Conservation (phyloP, 202 grass and related monocot species). For the Panicum hallii region DNA sequence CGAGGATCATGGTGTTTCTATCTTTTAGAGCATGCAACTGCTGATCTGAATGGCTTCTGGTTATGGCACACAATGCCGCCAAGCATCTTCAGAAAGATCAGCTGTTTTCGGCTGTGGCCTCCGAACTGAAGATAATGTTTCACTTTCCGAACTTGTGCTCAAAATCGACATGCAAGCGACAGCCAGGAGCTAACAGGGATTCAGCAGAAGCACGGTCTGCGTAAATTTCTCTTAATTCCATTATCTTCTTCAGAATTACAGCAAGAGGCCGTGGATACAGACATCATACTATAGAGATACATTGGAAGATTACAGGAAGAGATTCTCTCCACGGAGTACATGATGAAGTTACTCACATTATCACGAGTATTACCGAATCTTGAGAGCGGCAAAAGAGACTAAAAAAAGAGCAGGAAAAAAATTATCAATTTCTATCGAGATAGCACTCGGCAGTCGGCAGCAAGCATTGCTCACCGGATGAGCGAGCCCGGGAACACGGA, state of each 20-base stretch:
- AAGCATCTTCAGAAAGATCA: neutral
- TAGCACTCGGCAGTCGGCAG: neutral
- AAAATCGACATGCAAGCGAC: neutral
- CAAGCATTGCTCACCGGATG: neutral
- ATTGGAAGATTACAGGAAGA: neutral
- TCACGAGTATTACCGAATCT: constrained; percentile 43
- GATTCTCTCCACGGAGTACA: constrained; percentile 35
- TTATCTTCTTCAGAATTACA: constrained; percentile 25
- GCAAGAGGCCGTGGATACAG: neutral
- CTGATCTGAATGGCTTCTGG: neutral
- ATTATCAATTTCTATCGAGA: constrained; percentile 45
- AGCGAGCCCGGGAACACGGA: neutral
- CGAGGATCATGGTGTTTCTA: no score
- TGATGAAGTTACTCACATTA: constrained; percentile 53
- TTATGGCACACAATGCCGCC: neutral
- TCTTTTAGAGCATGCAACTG: neutral
- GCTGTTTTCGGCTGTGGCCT: neutral
- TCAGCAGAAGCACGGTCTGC: no score
- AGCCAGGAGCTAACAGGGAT: neutral
- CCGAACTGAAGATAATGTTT: neutral
- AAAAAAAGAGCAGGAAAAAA: neutral
- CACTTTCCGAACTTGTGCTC: neutral
- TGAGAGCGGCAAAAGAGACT: constrained; percentile 19
- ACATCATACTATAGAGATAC: constrained; percentile 16
- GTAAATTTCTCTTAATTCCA: constrained; percentile 45